Conservation (phyloP, 805 yeast genomes). For the Pichia eremophila region DNA sequence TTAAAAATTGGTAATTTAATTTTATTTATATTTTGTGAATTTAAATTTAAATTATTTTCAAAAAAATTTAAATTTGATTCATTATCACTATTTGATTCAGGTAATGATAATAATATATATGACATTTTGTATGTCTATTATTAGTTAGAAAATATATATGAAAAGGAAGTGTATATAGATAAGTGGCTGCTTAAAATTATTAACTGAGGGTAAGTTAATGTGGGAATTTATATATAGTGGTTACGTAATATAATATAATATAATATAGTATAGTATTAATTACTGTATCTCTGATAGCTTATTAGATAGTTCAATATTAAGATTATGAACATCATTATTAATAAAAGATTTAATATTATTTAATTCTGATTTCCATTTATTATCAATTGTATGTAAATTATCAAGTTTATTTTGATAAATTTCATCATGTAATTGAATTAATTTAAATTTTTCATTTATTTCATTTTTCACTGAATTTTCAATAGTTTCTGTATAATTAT, state of each 20-base stretch:
- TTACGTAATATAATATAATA: too few species aligned
- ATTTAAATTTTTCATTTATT: constrained; percentile 21
- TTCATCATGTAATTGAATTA: constrained; percentile 21
- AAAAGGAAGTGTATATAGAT: too few species aligned
- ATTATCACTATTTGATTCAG: constrained; percentile 19
- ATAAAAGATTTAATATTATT: constrained; percentile 16
- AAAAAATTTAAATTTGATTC: constrained; percentile 38
- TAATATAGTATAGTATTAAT: too few species aligned
- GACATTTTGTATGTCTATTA: too few species aligned
- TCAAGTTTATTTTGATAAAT: constrained; percentile 18
- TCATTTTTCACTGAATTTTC: constrained; percentile 11
- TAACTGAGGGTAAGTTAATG: too few species aligned
- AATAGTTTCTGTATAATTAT: constrained; percentile 14
- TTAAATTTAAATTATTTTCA: constrained; percentile 44
- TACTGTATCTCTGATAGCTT: too few species aligned
- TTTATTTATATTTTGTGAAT: constrained; percentile 46
- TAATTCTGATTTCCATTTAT: constrained; percentile 23
- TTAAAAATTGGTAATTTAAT: constrained; percentile 76
- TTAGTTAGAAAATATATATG: too few species aligned
- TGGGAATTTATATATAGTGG: too few species aligned
- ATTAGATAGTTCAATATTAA: constrained; percentile 8
- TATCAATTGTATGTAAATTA: constrained; percentile 14
- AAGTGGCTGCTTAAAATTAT: too few species aligned
- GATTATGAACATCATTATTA: constrained; percentile 12
- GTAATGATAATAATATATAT: constrained; percentile 14